Conservation (phyloP, 2,329 filamentous ascomycete genomes). For the Alternaria ventricosa region DNA sequence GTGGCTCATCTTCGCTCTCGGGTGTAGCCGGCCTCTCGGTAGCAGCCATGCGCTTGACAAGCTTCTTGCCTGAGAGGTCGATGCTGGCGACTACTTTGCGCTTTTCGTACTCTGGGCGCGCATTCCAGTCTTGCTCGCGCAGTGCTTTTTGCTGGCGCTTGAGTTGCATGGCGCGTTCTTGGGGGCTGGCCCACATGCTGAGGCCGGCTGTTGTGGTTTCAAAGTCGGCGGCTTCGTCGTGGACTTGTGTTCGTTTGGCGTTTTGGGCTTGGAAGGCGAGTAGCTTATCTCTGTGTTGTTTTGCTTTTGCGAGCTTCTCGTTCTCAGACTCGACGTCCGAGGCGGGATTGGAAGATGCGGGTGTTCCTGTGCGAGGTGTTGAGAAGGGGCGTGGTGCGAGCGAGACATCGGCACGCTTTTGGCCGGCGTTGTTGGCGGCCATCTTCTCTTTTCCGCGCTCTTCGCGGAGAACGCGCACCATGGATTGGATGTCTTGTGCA, state of each 20-base stretch:
- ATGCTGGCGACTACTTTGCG: constrained; percentile 83
- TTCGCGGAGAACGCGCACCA: constrained; percentile 82
- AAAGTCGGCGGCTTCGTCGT: constrained; percentile 82
- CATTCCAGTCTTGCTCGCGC: constrained; percentile 85
- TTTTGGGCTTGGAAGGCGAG: constrained; percentile 86
- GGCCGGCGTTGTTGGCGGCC: constrained; percentile 75
- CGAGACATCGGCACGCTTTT: constrained; percentile 71
- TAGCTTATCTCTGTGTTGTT: constrained; percentile 80
- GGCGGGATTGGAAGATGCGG: constrained; percentile 43
- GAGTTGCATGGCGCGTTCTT: constrained; percentile 80
- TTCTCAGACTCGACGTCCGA: constrained; percentile 56
- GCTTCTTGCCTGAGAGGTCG: constrained; percentile 77
- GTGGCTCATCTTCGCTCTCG: constrained; percentile 59
- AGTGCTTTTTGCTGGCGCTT: constrained; percentile 85
- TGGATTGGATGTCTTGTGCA: constrained; percentile 76
- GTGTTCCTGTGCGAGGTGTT: constrained; percentile 43
- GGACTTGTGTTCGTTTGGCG: constrained; percentile 79
- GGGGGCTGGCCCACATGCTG: constrained; percentile 83
- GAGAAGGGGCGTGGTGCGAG: constrained; percentile 67
- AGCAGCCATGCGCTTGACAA: constrained; percentile 73
- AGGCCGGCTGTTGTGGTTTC: constrained; percentile 66
- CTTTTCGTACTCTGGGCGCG: constrained; percentile 87
- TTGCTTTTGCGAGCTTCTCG: constrained; percentile 71
- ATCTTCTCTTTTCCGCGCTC: constrained; percentile 88
- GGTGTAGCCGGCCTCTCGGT: constrained; percentile 62